Evolutionary conservation across 2,329 filamentous ascomycete genomes (phyloP).

Genomic region (Colletotrichum euphorbiae): DNA sequence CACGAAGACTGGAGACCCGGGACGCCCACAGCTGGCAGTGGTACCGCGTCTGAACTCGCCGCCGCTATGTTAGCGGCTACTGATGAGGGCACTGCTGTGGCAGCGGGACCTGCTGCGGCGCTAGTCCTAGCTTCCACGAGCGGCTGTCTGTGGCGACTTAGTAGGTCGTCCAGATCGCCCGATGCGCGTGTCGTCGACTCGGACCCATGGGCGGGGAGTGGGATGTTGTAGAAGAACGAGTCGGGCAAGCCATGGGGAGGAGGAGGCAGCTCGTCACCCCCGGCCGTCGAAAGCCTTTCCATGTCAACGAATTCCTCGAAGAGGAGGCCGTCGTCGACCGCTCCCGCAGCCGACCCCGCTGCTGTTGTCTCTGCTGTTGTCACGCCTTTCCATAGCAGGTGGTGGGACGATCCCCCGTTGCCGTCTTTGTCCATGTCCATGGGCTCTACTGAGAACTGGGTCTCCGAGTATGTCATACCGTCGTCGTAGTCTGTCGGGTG

Average conservation of each 20-base stretch:
- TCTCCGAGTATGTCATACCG: slow-evolving; percentile 35
- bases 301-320: slow-evolving; percentile 47
- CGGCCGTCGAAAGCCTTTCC: slow-evolving; percentile 39
- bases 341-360: slow-evolving; percentile 20
- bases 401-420: slow-evolving; percentile 33
- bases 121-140: slow-evolving; percentile 37
- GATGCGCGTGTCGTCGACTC: slow-evolving; percentile 39
- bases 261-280: slow-evolving; percentile 33
- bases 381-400: slow-evolving; percentile 31
- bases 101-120: slow-evolving; percentile 40
- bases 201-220: slow-evolving; percentile 35
- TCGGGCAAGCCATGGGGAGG: slow-evolving; percentile 27
- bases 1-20: slow-evolving; percentile 33
- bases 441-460: slow-evolving; percentile 38
- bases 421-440: slow-evolving; percentile 39
- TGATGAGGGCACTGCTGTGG: slow-evolving; percentile 36
- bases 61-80: slow-evolving; percentile 32
- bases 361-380: slow-evolving; percentile 25
- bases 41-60: slow-evolving; percentile 25
- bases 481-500: slow-evolving; percentile 31
- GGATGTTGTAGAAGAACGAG: slow-evolving; percentile 40
- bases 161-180: slow-evolving; percentile 40
- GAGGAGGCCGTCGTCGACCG: slow-evolving; percentile 41
- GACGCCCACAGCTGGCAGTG: slow-evolving; percentile 31
- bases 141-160: slow-evolving; percentile 38